Conservation (phyloP, 345 rosid species). For the Crucihimalaya himalaica region DNA sequence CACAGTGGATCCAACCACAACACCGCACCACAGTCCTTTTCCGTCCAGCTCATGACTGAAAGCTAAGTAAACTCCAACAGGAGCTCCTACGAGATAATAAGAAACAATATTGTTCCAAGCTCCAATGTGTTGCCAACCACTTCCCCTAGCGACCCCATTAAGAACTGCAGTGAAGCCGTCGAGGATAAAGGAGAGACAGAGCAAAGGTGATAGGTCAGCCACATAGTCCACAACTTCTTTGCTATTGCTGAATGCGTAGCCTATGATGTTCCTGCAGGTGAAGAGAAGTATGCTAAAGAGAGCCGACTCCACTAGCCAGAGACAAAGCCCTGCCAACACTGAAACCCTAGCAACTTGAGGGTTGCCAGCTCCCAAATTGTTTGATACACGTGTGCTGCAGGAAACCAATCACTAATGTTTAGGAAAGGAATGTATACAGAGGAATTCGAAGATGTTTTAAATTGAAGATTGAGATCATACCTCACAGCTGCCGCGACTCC, state of each 20-base stretch:
- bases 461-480: not conserved
- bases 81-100: constrained; percentile 42
- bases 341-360: constrained; percentile 41
- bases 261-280: constrained; percentile 30
- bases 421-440: not conserved
- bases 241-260: constrained; percentile 45
- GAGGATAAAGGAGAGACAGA: constrained; percentile 42
- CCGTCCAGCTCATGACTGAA: constrained; percentile 31
- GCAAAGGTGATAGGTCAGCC: constrained; percentile 38
- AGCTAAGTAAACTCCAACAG: constrained; percentile 43
- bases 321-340: constrained; percentile 26
- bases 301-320: constrained; percentile 34
- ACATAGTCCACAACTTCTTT: constrained; percentile 45
- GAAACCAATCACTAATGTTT: not conserved
- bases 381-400: constrained; percentile 51
- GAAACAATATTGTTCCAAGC: constrained; percentile 41
- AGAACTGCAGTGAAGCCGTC: constrained; percentile 41
- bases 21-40: constrained; percentile 48
- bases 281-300: constrained; percentile 38
- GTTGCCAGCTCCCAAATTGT: constrained; percentile 48
- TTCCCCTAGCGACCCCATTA: constrained; percentile 45
- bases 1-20: constrained; percentile 41
- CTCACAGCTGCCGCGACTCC: constrained; percentile 46
- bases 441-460: not conserved
- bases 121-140: constrained; percentile 47